Conservation (phyloP, 192 early-diverging fungal species). For the Lobosporangium transversale region DNA sequence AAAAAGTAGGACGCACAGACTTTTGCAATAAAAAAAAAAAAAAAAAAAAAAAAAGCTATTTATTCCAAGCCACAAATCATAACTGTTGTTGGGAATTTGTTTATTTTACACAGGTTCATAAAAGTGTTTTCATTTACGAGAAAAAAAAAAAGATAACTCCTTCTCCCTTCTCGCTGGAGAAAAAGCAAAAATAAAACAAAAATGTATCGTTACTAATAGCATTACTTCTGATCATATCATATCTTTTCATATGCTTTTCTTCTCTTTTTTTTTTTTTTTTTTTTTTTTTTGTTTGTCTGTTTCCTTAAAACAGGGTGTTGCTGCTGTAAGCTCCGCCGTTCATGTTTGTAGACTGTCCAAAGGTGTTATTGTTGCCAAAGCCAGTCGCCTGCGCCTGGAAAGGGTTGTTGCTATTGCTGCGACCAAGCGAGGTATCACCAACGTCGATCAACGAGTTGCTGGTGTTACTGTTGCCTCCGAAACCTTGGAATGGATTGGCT, state of each 20-base stretch:
- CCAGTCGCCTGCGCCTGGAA: conserved; percentile 45
- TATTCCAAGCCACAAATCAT: conserved; percentile 11
- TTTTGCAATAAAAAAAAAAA: neutral
- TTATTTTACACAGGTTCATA: neutral
- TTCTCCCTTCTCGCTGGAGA: too few relatives aligned
- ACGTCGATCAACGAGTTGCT: conserved; percentile 39
- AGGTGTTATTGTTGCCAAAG: conserved; percentile 23
- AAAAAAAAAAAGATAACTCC: too few relatives aligned
- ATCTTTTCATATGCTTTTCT: neutral
- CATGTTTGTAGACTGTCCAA: conserved; percentile 2
- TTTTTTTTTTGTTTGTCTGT: neutral
- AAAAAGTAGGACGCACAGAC: conserved; percentile 2
- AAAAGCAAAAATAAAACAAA: too few relatives aligned
- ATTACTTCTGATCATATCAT: too few relatives aligned
- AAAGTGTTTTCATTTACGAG: neutral
- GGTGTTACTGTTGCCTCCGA: conserved; percentile 18
- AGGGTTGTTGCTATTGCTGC: conserved; percentile 38
- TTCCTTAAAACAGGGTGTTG: conserved; percentile 35
- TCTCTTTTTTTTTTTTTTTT: too few relatives aligned
- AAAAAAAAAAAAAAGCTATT: conserved; percentile 22
- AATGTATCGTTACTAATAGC: too few relatives aligned
- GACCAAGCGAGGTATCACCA: conserved; percentile 17
- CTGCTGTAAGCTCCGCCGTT: conserved; percentile 30
- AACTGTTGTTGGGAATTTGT: neutral
- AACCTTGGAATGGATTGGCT: conserved; percentile 42